Evolutionary conservation across 208 protist genomes (phyloP), one percentile per base, ranked within the genome.

Genomic region (Trypanosoma avium): DNA sequence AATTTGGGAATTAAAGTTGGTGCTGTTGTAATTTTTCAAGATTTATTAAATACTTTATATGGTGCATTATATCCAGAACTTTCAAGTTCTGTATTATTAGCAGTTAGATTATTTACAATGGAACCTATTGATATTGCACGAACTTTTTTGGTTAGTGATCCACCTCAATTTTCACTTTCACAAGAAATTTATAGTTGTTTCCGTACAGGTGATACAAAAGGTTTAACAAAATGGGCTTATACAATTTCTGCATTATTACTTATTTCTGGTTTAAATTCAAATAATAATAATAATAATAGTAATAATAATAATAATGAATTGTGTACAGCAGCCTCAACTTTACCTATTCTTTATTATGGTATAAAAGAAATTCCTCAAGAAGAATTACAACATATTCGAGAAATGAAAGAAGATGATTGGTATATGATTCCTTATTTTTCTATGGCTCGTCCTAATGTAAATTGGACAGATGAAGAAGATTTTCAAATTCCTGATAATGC

Each of bases 1-100:
- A 95, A 96, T 77, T 85, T 82, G 63, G 82, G 86, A 38, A 80
- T 94, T 27, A 94, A 92, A 76, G 59, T 89, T 21, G 86, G 74
- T 10, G 76, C 82, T 7, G 80, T 96, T 42, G 61, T 92, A 22
- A 38, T 90, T 38, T 71, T 96, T 19, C 88, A 92, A 61, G 84
- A 91, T 53, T 50, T 81, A 32, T 61, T 96, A 19, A 67, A 46
- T 22, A 67, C 63, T 48, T 67, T 81, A 33, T 86, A 84, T 59
- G 77, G 61, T 15, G 61, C 60, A 10, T 49, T 86, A 27, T 94
- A 95, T 65, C 88, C 88, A 2, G 67, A 72, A 32, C 48, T 96
- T 40, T 65, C 65, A 9, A 77, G 79, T 58, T 43, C 59, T 40
- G 80, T 81, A n/a, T 57, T 96, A n/a, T 73, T 96, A n/a, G 91